Evolutionary conservation across 208 protist genomes (phyloP), one percentile per base, ranked within the genome.

Genomic region (Phytomonas francai): DNA sequence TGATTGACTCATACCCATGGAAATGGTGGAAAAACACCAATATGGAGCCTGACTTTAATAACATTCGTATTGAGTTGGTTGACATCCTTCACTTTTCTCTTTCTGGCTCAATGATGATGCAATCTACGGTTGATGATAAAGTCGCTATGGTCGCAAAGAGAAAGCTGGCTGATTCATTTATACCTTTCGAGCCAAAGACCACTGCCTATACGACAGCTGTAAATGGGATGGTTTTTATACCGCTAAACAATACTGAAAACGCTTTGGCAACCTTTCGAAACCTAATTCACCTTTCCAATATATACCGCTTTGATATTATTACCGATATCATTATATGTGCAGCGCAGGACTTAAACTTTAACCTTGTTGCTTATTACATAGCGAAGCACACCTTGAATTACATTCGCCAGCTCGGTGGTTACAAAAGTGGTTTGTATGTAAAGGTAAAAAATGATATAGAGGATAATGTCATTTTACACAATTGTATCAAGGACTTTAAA

Each of bases 1-100:
- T 97, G 32, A 77, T 97, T 14, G 92, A 97, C 73, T 95, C 89
- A 11, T 97, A 97, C 74, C 89, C 92, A 56, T 97, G 92, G 89
- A 97, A 97, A 77, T 97, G 92, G 92, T 97, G 92, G 92, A 97
- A 97, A 71, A 97, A 94, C 73, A 57, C 93, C 45, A 84, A 82
- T 34, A 85, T 79, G 5, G 70, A 68, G 25, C 74, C 83, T 2
- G 92, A 97, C 65, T 54, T 94, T 57, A 76, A 85, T 12, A 97
- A 97, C 72, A 83, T 97, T 42, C 90, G 85, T 65, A 93, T 97
- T 70, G 89, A 97, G 68, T 77, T 97, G 9, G 87, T 92, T 6
- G 92, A 97, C 73, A 97, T 97, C 62, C 65, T 97, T 11, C 92
- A 97, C 76, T 97, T 97, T 65, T 88, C 88, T 25, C 83, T 97